phyloP scores from a whole-genome alignment of 176 grass and related monocot species.

The Zea luxurians region DNA sequence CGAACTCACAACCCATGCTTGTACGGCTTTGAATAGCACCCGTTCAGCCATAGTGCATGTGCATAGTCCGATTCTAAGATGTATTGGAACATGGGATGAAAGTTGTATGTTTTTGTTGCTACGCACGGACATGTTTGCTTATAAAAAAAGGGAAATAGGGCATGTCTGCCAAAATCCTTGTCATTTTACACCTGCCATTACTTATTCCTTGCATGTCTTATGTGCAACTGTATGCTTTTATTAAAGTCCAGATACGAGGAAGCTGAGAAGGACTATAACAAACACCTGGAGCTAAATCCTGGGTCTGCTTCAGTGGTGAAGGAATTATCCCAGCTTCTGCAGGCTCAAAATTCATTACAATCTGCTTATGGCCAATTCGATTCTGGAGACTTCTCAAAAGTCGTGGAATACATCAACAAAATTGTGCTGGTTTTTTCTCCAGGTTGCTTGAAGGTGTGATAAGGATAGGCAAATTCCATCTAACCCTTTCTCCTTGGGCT shows the following conservation, averaged over 20 bases:
- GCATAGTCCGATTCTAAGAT: neutral
- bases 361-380: slow-evolving; percentile 77
- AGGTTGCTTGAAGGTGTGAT: slow-evolving; percentile 77
- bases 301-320: slow-evolving; percentile 64
- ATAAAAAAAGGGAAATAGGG: neutral
- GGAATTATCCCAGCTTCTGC: slow-evolving; percentile 81
- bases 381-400: slow-evolving; percentile 74
- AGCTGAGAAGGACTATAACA: slow-evolving; percentile 71
- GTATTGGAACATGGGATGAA: neutral
- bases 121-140: neutral
- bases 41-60: neutral
- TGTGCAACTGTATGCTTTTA: slow-evolving; percentile 10
- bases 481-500: neutral
- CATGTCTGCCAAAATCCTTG: neutral
- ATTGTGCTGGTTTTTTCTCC: slow-evolving; percentile 94
- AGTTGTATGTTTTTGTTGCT: neutral
- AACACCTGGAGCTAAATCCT: slow-evolving; percentile 68
- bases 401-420: slow-evolving; percentile 88
- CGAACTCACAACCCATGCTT: too few species aligned
- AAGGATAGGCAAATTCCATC: neutral
- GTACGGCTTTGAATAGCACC: too few species aligned
- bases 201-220: slow-evolving; percentile 16
- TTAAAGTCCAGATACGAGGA: slow-evolving; percentile 58
- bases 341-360: slow-evolving; percentile 69
- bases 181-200: neutral